Percentiles rank a stretch among this genome's conserved stretches.
These are phyloP conservation scores for Guadua angustifolia DNA, from an alignment of 176 grass and related monocot species.

Conservation along the genomic window DNA sequence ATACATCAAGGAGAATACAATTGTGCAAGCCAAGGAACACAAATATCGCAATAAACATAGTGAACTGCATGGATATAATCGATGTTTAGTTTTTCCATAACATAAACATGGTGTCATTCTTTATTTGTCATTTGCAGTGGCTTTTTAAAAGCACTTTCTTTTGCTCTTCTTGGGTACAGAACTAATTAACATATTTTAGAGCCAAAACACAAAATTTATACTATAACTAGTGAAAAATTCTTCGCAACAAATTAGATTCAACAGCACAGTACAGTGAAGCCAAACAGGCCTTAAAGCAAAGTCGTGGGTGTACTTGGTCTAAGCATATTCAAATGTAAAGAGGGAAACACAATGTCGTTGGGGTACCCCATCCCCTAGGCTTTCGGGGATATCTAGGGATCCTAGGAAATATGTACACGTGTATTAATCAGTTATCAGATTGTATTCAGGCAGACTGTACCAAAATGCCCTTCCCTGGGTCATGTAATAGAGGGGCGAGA, in stretches of 20 bases:
- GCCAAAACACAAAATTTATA: constrained; percentile 14
- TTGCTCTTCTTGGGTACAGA: background rate
- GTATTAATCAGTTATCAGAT: no score
- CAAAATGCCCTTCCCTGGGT: no score
- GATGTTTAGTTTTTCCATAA: background rate
- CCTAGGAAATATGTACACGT: no score
- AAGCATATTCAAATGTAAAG: constrained; percentile 25
- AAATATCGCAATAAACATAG: constrained; percentile 11
- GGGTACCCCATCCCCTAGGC: no score
- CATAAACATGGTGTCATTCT: background rate
- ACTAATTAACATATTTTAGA: background rate
- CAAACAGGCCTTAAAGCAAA: constrained; percentile 20
- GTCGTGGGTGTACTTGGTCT: background rate
- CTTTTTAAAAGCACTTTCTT: background rate
- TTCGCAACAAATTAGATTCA: background rate
- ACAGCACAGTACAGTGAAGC: background rate
- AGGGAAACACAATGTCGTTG: background rate
- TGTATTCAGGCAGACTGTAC: no score
- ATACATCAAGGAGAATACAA: background rate
- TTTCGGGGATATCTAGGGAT: no score
- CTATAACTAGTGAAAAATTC: background rate
- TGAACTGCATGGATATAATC: background rate
- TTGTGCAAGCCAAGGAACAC: background rate
- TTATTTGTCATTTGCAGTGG: background rate
- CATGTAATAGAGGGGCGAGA: no score